These are phyloP conservation scores for Neofusicoccum parvum DNA, from an alignment of 2,329 filamentous ascomycete genomes.

Conservation along the genomic window DNA sequence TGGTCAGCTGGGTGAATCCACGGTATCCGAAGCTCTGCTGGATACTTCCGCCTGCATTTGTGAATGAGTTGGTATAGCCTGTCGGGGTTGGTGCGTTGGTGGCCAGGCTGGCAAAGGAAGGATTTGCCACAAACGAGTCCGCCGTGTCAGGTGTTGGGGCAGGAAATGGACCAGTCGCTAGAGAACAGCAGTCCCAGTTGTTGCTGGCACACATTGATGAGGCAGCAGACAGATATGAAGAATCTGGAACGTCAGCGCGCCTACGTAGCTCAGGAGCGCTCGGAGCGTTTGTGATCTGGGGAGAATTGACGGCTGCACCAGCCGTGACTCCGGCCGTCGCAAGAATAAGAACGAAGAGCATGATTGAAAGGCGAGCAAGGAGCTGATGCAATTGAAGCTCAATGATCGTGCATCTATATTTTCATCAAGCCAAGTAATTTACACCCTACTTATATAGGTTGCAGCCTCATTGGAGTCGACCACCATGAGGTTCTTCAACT, in stretches of 20 bases:
- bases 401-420: background rate
- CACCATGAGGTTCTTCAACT: background rate
- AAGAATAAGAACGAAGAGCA: background rate
- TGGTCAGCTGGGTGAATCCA: slow-evolving; percentile 17
- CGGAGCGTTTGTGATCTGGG: background rate
- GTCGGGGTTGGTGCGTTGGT: slow-evolving; percentile 3
- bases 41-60: slow-evolving; percentile 20
- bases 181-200: slow-evolving; percentile 1
- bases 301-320: background rate
- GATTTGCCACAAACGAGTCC: background rate
- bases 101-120: background rate
- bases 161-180: background rate
- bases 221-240: background rate
- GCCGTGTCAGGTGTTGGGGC: background rate
- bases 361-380: background rate
- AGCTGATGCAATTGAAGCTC: background rate
- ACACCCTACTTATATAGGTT: background rate
- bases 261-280: background rate
- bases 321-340: background rate
- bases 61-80: slow-evolving; percentile 22
- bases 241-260: background rate
- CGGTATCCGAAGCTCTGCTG: slow-evolving; percentile 20
- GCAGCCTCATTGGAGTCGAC: background rate
- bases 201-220: background rate
- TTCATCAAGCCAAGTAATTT: too few relatives aligned